These are phyloP conservation scores for Flaveria ramosissima DNA, from an alignment of 129 eudicot genomes.

Conservation along the genomic window DNA sequence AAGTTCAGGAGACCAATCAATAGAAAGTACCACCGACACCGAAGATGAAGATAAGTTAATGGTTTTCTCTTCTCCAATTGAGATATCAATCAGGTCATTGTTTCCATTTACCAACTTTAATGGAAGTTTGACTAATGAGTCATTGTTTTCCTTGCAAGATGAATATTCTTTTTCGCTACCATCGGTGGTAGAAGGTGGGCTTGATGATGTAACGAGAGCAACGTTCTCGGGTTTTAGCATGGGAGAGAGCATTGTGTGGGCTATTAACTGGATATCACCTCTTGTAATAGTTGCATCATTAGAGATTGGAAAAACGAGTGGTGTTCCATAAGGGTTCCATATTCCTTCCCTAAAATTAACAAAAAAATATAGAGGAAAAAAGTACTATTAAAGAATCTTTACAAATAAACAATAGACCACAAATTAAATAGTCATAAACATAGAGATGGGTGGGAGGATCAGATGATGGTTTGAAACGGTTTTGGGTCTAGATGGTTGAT, in stretches of 20 bases:
- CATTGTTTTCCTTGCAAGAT: slow-evolving; percentile 35
- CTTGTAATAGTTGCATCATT: slow-evolving; percentile 67
- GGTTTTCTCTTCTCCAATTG: slow-evolving; percentile 70
- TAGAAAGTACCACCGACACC: slow-evolving; percentile 60
- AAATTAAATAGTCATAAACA: neutral
- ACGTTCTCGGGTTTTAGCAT: slow-evolving; percentile 48
- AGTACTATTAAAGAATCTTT: neutral
- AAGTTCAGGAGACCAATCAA: slow-evolving; percentile 83
- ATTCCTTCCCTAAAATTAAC: slow-evolving; percentile 47
- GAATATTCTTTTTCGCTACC: slow-evolving; percentile 25
- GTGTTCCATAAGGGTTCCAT: slow-evolving; percentile 91
- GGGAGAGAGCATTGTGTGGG: slow-evolving; percentile 71
- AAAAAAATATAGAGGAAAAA: neutral
- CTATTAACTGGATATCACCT: slow-evolving; percentile 75
- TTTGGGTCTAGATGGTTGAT: neutral
- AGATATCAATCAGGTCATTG: slow-evolving; percentile 65
- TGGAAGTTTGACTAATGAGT: slow-evolving; percentile 56
- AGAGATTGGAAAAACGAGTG: slow-evolving; percentile 73
- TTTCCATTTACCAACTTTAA: slow-evolving; percentile 81
- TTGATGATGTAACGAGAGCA: slow-evolving; percentile 37
- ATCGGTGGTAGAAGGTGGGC: slow-evolving; percentile 32
- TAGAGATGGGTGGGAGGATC: neutral
- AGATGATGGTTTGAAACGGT: neutral
- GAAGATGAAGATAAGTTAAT: slow-evolving; percentile 65
- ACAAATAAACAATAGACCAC: slow-evolving; percentile 12